A percentile compares a stretch with the other conserved stretches of the same genome.
Evolutionary conservation across 2,329 filamentous ascomycete species (phyloP).

Genomic region (Trichoderma sp.): DNA sequence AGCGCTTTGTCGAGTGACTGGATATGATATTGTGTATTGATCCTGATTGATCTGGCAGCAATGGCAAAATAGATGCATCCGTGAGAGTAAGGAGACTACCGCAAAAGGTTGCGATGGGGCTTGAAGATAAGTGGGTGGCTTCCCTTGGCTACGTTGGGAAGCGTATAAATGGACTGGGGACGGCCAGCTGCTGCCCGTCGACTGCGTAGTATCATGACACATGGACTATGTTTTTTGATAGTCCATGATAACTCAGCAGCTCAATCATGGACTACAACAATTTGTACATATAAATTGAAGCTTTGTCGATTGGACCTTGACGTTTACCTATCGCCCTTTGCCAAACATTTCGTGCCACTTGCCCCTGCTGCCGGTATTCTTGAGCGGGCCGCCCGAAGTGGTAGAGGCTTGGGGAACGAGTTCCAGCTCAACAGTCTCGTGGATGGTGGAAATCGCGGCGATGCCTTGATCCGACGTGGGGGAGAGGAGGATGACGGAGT

Average conservation of each 20-base stretch:
- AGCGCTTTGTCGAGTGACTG: neutral
- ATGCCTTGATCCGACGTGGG: constrained; percentile 37
- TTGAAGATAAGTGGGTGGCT: too few relatives aligned
- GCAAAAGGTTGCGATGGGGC: too few relatives aligned
- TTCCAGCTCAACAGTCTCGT: constrained; percentile 61
- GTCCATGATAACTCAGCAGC: too few relatives aligned
- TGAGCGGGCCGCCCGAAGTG: constrained; percentile 29
- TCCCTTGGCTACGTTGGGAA: too few relatives aligned
- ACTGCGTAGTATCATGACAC: too few relatives aligned
- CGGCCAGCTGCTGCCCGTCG: too few relatives aligned
- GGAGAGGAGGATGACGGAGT: constrained; percentile 57
- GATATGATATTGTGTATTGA: neutral
- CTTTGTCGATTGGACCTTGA: neutral
- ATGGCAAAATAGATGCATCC: neutral
- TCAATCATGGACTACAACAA: neutral
- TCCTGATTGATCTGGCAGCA: neutral
- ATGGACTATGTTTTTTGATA: too few relatives aligned
- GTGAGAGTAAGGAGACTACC: neutral
- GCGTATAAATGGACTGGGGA: too few relatives aligned
- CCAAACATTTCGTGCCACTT: constrained; percentile 62
- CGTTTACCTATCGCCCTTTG: constrained; percentile 34
- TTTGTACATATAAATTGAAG: neutral
- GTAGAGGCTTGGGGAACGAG: constrained; percentile 36
- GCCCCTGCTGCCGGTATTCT: constrained; percentile 38
- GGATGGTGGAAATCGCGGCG: constrained; percentile 52